Evolutionary conservation across 2,329 filamentous ascomycete species (phyloP).

Genomic region (Hysterium pulicare): DNA sequence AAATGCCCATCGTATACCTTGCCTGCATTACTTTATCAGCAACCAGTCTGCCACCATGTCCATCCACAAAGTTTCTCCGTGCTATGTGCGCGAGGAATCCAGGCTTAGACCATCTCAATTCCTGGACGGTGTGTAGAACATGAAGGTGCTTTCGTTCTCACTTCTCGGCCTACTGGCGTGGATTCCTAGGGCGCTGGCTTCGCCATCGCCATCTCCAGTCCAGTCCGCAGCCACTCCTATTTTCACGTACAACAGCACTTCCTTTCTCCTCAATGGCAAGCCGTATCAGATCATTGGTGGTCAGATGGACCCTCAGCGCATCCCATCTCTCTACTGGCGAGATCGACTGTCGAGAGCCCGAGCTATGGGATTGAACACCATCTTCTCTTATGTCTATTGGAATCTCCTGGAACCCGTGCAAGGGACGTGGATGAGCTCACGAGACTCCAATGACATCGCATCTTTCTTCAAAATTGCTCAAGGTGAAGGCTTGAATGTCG

Average conservation of each 20-base stretch:
- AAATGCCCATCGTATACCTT: too few relatives aligned
- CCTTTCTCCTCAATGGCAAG: constrained; percentile 42
- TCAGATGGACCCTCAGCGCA: constrained; percentile 51
- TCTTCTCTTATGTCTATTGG: constrained; percentile 53
- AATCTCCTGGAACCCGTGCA: constrained; percentile 45
- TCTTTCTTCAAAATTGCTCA: constrained; percentile 48
- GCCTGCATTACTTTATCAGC: too few relatives aligned
- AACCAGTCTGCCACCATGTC: too few relatives aligned
- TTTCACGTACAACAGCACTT: constrained; percentile 41
- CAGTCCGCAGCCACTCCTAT: constrained; percentile 5
- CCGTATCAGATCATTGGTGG: constrained; percentile 47
- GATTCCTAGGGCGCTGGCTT: background rate
- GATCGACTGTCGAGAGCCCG: constrained; percentile 45
- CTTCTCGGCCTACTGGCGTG: background rate
- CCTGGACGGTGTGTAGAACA: too few relatives aligned
- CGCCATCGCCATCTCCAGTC: background rate
- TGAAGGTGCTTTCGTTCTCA: too few relatives aligned
- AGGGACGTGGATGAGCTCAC: constrained; percentile 39
- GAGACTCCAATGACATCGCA: constrained; percentile 49
- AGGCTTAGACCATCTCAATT: too few relatives aligned
- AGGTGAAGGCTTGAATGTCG: constrained; percentile 46
- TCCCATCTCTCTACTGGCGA: constrained; percentile 47
- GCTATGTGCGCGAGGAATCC: too few relatives aligned
- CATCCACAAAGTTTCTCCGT: too few relatives aligned
- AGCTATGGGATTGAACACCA: constrained; percentile 51